Conservation (phyloP, 1,139 yeast genomes). For the Kodamaea fungicola region DNA sequence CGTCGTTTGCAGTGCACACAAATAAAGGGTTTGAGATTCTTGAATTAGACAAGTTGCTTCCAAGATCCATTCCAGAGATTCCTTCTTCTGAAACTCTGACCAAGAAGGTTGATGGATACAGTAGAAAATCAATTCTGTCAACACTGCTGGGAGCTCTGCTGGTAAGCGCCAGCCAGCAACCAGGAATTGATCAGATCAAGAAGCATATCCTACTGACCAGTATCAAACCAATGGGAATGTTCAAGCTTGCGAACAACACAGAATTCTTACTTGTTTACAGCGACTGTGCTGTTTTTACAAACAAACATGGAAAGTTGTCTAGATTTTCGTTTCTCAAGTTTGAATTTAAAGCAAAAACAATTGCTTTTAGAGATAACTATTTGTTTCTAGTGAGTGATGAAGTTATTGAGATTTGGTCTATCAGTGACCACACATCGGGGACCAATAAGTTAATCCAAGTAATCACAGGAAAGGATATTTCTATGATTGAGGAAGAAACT, state of each 20-base stretch:
- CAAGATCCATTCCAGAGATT: constrained; percentile 53
- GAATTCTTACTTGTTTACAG: constrained; percentile 64
- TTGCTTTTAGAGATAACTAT: constrained; percentile 56
- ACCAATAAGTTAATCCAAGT: constrained; percentile 64
- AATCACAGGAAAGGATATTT: constrained; percentile 65
- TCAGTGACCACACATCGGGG: constrained; percentile 50
- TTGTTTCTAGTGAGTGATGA: constrained; percentile 65
- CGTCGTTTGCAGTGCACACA: constrained; percentile 64
- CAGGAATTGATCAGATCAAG: constrained; percentile 31
- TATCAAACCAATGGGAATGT: constrained; percentile 59
- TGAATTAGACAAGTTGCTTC: constrained; percentile 55
- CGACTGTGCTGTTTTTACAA: constrained; percentile 68
- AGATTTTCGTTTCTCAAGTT: constrained; percentile 57
- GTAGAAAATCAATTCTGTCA: constrained; percentile 18
- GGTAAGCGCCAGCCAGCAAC: background rate
- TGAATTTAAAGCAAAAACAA: constrained; percentile 57
- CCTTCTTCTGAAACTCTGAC: constrained; percentile 20
- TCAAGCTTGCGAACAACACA: constrained; percentile 49
- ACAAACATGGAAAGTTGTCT: constrained; percentile 61
- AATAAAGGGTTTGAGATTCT: constrained; percentile 67
- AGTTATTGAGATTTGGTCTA: constrained; percentile 64
- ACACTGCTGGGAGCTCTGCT: constrained; percentile 1
- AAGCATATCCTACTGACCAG: constrained; percentile 32
- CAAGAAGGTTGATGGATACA: constrained; percentile 31
- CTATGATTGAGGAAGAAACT: constrained; percentile 40